Percentiles rank a stretch among this genome's conserved stretches.
Evolutionary conservation across 2,329 filamentous ascomycete genomes (phyloP).

Genomic region (Tolypocladium sp.): DNA sequence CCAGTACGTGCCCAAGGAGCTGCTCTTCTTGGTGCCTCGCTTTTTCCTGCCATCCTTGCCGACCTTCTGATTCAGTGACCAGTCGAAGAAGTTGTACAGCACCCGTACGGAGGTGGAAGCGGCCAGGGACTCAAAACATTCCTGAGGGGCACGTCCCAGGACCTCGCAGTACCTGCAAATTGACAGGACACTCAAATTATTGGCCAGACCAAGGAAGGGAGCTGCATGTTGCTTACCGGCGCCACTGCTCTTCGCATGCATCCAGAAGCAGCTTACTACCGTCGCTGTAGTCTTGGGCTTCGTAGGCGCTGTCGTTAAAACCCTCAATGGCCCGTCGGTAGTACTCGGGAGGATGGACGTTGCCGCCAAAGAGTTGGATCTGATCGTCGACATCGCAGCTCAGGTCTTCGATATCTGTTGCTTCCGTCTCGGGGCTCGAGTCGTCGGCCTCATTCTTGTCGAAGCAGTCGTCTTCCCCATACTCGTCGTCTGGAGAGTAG

Average conservation of each 20-base stretch:
- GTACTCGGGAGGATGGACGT: conserved; percentile 9
- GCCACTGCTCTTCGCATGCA: conserved; percentile 6
- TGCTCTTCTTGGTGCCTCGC: too few species aligned
- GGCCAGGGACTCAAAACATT: too few species aligned
- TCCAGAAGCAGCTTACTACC: conserved; percentile 2
- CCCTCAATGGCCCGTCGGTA: conserved; percentile 4
- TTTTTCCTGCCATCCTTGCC: too few species aligned
- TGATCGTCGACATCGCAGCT: conserved; percentile 3
- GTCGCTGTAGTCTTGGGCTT: conserved; percentile 6
- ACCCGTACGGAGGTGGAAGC: too few species aligned
- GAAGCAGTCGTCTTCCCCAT: not conserved
- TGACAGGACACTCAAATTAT: not conserved
- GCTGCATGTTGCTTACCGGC: conserved; percentile 2
- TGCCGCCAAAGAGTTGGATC: conserved; percentile 8
- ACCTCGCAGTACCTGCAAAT: conserved; percentile 12
- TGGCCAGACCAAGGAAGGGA: not conserved
- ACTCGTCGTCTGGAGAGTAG: not conserved
- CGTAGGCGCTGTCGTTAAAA: conserved; percentile 6
- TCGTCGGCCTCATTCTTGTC: not conserved
- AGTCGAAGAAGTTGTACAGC: too few species aligned
- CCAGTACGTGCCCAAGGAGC: too few species aligned
- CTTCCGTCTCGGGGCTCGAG: too few species aligned
- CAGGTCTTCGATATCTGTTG: not conserved
- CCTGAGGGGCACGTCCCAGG: too few species aligned
- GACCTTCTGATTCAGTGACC: too few species aligned